Evolutionary conservation across 2,329 filamentous ascomycete species (phyloP).

Genomic region (Cadophora sp.): DNA sequence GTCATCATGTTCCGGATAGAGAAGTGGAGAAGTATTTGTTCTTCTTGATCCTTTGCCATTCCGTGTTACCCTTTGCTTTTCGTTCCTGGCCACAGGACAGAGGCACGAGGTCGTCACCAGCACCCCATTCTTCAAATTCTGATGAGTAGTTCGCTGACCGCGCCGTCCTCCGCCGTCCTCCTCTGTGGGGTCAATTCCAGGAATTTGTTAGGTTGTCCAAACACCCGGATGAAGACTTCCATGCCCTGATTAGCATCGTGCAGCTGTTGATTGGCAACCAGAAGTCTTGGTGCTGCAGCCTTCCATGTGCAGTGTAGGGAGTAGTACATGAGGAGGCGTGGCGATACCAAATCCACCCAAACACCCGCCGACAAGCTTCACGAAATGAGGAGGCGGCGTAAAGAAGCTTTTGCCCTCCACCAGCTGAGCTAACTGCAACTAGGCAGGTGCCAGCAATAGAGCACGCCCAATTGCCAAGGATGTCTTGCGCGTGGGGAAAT

Average conservation of each 20-base stretch:
- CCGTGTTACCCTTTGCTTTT: conserved; percentile 30
- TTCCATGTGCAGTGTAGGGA: conserved; percentile 1
- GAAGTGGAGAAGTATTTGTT: background rate
- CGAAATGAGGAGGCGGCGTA: conserved; percentile 3
- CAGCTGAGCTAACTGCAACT: conserved; percentile 23
- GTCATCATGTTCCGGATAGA: background rate
- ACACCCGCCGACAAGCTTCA: conserved; percentile 11
- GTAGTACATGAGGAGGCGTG: background rate
- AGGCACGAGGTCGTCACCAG: conserved; percentile 30
- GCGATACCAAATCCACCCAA: background rate
- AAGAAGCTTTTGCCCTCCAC: conserved; percentile 20
- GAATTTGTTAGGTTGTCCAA: background rate
- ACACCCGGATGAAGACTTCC: conserved; percentile 4
- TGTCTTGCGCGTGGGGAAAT: conserved; percentile 22
- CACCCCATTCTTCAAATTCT: conserved; percentile 19
- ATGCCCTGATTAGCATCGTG: conserved; percentile 28
- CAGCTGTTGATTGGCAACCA: conserved; percentile 27
- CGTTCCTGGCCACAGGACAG: conserved; percentile 34
- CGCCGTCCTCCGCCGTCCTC: background rate
- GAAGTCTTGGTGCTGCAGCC: conserved; percentile 15
- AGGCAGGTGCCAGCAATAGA: conserved; percentile 20
- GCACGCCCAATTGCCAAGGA: conserved; percentile 2
- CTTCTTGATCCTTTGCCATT: background rate
- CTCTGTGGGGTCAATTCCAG: background rate
- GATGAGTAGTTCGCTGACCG: background rate